These are phyloP conservation scores for Phytophthora vignae DNA, from an alignment of 352 stramenopile genomes.

Conservation along the genomic window DNA sequence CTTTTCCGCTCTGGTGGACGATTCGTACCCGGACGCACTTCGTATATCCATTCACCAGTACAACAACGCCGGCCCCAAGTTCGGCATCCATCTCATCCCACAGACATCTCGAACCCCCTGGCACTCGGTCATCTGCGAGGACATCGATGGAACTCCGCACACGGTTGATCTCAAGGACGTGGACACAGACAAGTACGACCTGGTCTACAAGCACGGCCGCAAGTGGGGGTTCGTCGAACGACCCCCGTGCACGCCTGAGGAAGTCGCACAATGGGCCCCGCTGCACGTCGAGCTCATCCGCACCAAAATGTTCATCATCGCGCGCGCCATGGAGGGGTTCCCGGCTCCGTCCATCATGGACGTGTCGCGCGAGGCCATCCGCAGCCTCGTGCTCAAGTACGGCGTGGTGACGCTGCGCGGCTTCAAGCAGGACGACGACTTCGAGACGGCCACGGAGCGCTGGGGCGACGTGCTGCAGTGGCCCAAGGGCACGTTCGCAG, in stretches of 20 bases:
- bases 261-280: slow-evolving; percentile 21
- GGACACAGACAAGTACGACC: slow-evolving; percentile 30
- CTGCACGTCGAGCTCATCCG: slow-evolving; percentile 28
- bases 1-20: slow-evolving; percentile 22
- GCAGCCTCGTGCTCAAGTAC: slow-evolving; percentile 28
- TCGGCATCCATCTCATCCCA: slow-evolving; percentile 16
- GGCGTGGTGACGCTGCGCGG: slow-evolving; percentile 23
- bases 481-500: slow-evolving; percentile 29
- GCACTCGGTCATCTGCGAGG: slow-evolving; percentile 23
- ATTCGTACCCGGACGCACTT: slow-evolving; percentile 18
- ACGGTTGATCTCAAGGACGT: slow-evolving; percentile 29
- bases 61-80: slow-evolving; percentile 29
- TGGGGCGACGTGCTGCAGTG: slow-evolving; percentile 32
- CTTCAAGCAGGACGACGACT: slow-evolving; percentile 37
- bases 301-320: slow-evolving; percentile 31
- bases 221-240: slow-evolving; percentile 31
- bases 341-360: slow-evolving; percentile 26
- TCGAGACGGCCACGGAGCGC: slow-evolving; percentile 25
- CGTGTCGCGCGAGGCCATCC: slow-evolving; percentile 24
- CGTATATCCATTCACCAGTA: slow-evolving; percentile 32
- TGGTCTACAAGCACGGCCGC: slow-evolving; percentile 31
- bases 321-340: slow-evolving; percentile 19
- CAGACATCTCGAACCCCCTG: slow-evolving; percentile 10
- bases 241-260: slow-evolving; percentile 20
- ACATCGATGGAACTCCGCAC: slow-evolving; percentile 15